Evolutionary conservation across 805 yeast genomes (phyloP).

Genomic region (Metschnikowia lunata): DNA sequence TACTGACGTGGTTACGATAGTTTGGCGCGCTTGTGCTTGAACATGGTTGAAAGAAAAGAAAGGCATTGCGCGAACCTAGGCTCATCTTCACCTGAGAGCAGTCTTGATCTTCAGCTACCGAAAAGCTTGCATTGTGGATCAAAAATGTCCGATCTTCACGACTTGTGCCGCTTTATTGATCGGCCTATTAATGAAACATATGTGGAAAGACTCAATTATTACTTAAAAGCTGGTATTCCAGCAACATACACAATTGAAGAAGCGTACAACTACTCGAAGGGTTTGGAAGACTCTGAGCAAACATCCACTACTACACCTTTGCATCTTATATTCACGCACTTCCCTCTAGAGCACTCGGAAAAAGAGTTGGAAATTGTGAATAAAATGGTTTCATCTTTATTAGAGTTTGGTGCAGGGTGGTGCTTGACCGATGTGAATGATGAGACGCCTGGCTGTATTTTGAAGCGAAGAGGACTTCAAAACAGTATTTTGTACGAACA

Average conservation of each 20-base stretch:
- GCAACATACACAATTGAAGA: conserved; percentile 81
- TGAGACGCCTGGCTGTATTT: conserved; percentile 82
- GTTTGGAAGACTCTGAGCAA: conserved; percentile 32
- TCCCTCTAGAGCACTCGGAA: conserved; percentile 43
- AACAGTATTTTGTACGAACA: conserved; percentile 38
- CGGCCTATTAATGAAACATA: conserved; percentile 51
- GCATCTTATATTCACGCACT: conserved; percentile 58
- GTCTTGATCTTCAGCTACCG: too few relatives aligned
- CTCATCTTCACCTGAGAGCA: too few relatives aligned
- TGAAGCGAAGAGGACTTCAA: conserved; percentile 48
- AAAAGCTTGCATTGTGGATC: too few relatives aligned
- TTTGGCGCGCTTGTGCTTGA: too few relatives aligned
- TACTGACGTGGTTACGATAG: not conserved
- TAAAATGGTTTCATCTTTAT: conserved; percentile 58
- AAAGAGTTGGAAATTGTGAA: conserved; percentile 43
- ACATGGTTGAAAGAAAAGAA: too few relatives aligned
- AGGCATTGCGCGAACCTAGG: too few relatives aligned
- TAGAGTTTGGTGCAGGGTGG: conserved; percentile 93
- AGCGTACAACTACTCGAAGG: conserved; percentile 51
- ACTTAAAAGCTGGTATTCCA: conserved; percentile 65
- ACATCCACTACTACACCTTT: conserved; percentile 68
- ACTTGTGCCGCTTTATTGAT: conserved; percentile 44
- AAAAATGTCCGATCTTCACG: conserved; percentile 65
- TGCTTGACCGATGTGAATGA: conserved; percentile 64
- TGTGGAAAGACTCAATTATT: conserved; percentile 41